A percentile compares a stretch with the other conserved stretches of the same genome.
Conservation (phyloP, 2,329 filamentous ascomycete species). For the Waltergamsia citrina region DNA sequence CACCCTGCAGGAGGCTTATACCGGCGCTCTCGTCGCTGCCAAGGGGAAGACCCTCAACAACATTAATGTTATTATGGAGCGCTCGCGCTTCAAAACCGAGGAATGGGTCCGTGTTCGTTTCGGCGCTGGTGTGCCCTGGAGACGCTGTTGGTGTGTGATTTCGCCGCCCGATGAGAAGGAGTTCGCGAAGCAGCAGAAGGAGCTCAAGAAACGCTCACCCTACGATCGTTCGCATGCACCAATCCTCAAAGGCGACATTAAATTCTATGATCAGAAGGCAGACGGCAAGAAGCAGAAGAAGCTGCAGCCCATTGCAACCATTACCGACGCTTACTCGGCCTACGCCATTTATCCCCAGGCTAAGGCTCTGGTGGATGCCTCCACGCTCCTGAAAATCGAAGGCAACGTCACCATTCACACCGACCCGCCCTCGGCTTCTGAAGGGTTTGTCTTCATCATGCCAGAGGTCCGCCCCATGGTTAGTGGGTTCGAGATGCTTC, state of each 20-base stretch:
- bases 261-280: constrained; percentile 78
- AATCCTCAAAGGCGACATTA: constrained; percentile 76
- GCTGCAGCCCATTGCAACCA: constrained; percentile 78
- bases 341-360: constrained; percentile 95
- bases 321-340: constrained; percentile 82
- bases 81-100: constrained; percentile 65
- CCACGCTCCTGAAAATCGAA: constrained; percentile 88
- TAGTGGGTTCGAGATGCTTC: constrained; percentile 88
- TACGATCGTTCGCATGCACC: constrained; percentile 66
- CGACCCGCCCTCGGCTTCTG: constrained; percentile 64
- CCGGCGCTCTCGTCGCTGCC: constrained; percentile 86
- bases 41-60: constrained; percentile 87
- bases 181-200: constrained; percentile 72
- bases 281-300: constrained; percentile 85
- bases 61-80: constrained; percentile 81
- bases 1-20: constrained; percentile 91
- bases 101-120: constrained; percentile 96
- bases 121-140: constrained; percentile 91
- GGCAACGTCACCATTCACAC: constrained; percentile 83
- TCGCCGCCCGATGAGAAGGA: constrained; percentile 91
- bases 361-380: constrained; percentile 87
- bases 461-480: constrained; percentile 89
- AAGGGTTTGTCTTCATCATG: constrained; percentile 98
- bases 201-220: constrained; percentile 68
- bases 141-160: constrained; percentile 93